phyloP scores from a whole-genome alignment of 768 basidiomycete species.

The Grammothele lineata region DNA sequence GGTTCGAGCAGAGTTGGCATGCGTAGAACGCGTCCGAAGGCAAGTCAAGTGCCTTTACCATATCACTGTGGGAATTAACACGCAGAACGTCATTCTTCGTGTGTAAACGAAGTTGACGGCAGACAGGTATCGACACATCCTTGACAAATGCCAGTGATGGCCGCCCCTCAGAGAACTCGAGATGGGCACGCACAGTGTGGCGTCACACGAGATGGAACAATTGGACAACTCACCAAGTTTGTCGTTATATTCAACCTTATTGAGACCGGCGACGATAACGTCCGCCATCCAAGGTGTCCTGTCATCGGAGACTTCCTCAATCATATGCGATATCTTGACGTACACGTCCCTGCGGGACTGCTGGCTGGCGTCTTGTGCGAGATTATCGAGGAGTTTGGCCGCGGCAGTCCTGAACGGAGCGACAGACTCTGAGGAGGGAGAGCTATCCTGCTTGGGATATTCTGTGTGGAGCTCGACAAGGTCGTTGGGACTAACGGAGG shows the following conservation, averaged over 20 bases:
- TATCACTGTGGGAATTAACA: too few species aligned
- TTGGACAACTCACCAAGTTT: constrained; percentile 59
- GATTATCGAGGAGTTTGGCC: constrained; percentile 59
- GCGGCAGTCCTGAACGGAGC: constrained; percentile 70
- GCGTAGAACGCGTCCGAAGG: too few species aligned
- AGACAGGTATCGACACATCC: too few species aligned
- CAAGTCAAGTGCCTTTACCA: too few species aligned
- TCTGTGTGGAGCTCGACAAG: constrained; percentile 25
- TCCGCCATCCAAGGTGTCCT: constrained; percentile 75
- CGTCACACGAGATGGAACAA: too few species aligned
- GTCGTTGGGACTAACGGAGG: constrained; percentile 11
- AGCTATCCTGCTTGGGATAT: constrained; percentile 31
- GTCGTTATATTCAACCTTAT: constrained; percentile 58
- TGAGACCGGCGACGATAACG: constrained; percentile 59
- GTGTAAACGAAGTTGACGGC: too few species aligned
- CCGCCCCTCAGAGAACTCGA: too few species aligned
- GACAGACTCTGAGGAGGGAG: constrained; percentile 51
- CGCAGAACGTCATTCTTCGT: too few species aligned
- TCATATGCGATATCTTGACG: constrained; percentile 62
- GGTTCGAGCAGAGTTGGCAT: too few species aligned
- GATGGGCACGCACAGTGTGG: too few species aligned
- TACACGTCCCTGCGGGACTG: constrained; percentile 61
- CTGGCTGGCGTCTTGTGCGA: constrained; percentile 39
- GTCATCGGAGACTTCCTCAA: constrained; percentile 65
- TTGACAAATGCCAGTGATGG: too few species aligned